Conservation (phyloP, 108 stramenopile species). For the Cyclotella sp. region DNA sequence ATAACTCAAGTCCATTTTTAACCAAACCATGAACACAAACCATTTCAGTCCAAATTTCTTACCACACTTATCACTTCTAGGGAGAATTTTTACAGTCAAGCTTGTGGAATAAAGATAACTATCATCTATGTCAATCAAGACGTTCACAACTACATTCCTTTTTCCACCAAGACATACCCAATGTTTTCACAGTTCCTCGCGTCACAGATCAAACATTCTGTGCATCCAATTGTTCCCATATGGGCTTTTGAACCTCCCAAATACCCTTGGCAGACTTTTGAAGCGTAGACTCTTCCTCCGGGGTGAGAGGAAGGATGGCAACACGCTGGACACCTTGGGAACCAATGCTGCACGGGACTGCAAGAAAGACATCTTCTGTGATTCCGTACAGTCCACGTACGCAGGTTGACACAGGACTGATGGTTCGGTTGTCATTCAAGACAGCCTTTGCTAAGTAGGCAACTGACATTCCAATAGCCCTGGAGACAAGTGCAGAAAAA, state of each 20-base stretch:
- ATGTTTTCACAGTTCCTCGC: no score
- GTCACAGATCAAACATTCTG: no score
- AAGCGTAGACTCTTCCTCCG: background rate
- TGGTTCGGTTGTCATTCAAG: background rate
- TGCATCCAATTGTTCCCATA: background rate
- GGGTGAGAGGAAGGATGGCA: background rate
- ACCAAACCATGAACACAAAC: no score
- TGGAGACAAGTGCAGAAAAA: no score
- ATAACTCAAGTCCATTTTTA: no score
- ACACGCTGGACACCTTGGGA: background rate
- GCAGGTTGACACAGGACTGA: background rate
- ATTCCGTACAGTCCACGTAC: background rate
- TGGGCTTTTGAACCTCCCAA: background rate
- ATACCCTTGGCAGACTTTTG: background rate
- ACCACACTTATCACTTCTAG: no score
- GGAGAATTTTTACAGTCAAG: no score
- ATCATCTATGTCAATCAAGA: no score
- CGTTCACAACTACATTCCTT: no score
- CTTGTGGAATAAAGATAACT: no score
- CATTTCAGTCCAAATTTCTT: no score
- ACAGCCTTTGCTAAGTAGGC: background rate
- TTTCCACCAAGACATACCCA: no score
- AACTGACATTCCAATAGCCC: background rate
- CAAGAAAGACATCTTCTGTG: background rate
- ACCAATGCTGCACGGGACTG: background rate